Evolutionary conservation across 164 flowering plant genomes (phyloP), one percentile per base, ranked within the genome.

Genomic region (Magnolia kwangsiensis): DNA sequence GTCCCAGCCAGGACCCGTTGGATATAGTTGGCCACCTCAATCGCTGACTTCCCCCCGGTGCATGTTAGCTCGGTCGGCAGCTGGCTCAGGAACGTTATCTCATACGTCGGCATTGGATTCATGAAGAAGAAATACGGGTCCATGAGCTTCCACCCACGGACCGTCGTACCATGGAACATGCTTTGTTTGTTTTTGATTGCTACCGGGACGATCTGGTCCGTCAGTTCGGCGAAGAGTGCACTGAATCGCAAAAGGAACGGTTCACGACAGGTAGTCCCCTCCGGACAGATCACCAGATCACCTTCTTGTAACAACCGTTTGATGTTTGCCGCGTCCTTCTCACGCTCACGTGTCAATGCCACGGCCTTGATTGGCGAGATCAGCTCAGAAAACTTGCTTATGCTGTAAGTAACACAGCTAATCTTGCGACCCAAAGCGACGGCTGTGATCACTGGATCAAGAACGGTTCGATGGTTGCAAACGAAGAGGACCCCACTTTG

Each of bases 251-350:
- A 73, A 0, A 93, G 82, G 73, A 93, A 93, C 0, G 95, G 92
- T 74, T 93, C 97, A 2, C 98, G 73, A 55, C 96, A 93, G 2
- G 98, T 93, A 0, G 98, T 93, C 8, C 98, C 98, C 65, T 93
- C 98, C 0, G 98, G 96, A 77, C 98, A 93, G 21, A 93, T 89
- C 5, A 90, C 95, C 37, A 93, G 51, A 71, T 92, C 98, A 0
- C 96, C 98, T 63, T 90, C 90, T 24, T 89, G 84, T 0, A 93
- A 85, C 73, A 91, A 65, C 0, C 82, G 75, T 79, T 87, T 89
- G 77, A 93, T 90, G 50, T 85, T 78, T 0, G 85, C 89, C 0
- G 96, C 96, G 64, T 93, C 98, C 50, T 80, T 84, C 21, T 86
- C 92, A 8, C 96, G 67, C 55, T 91, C 93, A 63, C 98, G 76